Percentiles rank a stretch among this genome's conserved stretches.
Conservation (phyloP, 179 eudicot species). For the Camellia oleifera region DNA sequence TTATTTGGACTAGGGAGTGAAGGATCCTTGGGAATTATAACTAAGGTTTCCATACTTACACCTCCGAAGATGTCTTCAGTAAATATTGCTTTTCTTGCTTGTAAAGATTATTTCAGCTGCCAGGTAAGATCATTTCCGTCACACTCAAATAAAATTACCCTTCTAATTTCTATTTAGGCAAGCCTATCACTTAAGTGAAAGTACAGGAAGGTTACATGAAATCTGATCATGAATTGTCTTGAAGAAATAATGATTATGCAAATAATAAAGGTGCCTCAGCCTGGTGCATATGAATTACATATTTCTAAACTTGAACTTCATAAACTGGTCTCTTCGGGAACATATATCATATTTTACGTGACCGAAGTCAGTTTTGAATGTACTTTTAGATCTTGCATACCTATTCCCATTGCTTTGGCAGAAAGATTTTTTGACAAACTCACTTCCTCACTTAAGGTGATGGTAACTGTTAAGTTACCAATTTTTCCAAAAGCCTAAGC, state of each 20-base stretch:
- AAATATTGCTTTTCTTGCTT: constrained; percentile 91
- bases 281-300: background rate
- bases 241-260: background rate
- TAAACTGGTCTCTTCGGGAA: background rate
- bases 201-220: background rate
- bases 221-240: background rate
- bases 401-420: background rate
- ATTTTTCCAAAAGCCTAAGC: too few species aligned
- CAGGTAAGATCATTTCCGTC: constrained; percentile 51
- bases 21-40: constrained; percentile 92
- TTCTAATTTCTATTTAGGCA: background rate
- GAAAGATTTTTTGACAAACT: background rate
- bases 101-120: constrained; percentile 88
- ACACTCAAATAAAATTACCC: background rate
- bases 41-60: constrained; percentile 88
- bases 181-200: background rate
- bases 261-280: background rate
- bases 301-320: background rate
- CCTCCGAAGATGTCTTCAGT: constrained; percentile 86
- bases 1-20: constrained; percentile 69
- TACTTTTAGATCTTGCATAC: background rate
- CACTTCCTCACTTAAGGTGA: background rate
- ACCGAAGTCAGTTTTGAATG: background rate
- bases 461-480: background rate
- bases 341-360: background rate